Evolutionary conservation across 2,329 filamentous ascomycete species (phyloP).

Genomic region (Colletotrichum truncatum): DNA sequence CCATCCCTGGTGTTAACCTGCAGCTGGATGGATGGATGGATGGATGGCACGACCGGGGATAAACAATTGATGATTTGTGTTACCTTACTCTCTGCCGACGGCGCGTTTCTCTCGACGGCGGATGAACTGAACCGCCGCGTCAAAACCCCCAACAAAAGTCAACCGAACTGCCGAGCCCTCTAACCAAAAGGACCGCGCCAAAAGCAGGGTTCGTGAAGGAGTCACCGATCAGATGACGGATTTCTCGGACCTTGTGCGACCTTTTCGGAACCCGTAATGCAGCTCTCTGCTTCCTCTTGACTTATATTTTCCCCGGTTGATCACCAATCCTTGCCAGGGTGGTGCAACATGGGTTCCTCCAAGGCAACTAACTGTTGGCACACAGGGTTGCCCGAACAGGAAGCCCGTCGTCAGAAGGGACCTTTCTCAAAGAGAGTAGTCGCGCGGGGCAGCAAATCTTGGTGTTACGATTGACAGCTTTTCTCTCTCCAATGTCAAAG

Average conservation of each 20-base stretch:
- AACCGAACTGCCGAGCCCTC: slow-evolving; percentile 4
- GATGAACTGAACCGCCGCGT: slow-evolving; percentile 3
- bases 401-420: not conserved
- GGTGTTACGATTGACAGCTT: slow-evolving; percentile 11
- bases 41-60: slow-evolving; percentile 5
- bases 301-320: not conserved
- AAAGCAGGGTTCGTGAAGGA: slow-evolving; percentile 26
- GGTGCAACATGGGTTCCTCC: slow-evolving; percentile 7
- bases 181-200: not conserved
- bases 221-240: slow-evolving; percentile 26
- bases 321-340: slow-evolving; percentile 7
- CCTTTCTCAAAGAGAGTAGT: no score
- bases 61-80: not conserved
- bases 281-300: not conserved
- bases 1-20: not conserved
- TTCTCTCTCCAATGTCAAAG: slow-evolving; percentile 8
- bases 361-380: not conserved
- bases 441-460: not conserved
- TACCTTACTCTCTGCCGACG: not conserved
- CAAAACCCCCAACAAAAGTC: not conserved
- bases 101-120: not conserved
- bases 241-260: slow-evolving; percentile 2
- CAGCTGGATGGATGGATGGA: slow-evolving; percentile 5
- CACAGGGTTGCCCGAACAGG: slow-evolving; percentile 1
- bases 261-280: slow-evolving; percentile 11